Percentiles rank a stretch among this genome's conserved stretches.
These are phyloP conservation scores for Chimonanthus praecox DNA, from an alignment of 164 flowering plant genomes.

Conservation along the genomic window DNA sequence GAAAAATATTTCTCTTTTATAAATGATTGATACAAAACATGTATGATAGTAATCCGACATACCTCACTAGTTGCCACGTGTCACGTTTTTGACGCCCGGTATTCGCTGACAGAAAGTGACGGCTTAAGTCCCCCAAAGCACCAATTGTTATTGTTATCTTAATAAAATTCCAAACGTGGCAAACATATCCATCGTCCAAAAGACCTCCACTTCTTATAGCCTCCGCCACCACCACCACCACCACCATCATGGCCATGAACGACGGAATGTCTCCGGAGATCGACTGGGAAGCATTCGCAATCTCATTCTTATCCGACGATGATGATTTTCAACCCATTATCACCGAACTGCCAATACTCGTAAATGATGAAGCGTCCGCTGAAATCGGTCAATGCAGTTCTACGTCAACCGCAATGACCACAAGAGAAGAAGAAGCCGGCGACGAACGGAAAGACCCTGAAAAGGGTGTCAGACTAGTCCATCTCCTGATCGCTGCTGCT, in stretches of 20 bases:
- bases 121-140: no score
- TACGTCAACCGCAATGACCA: background rate
- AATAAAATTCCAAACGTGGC: no score
- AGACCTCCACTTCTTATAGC: slow-evolving; percentile 25
- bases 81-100: no score
- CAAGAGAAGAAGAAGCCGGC: slow-evolving; percentile 10
- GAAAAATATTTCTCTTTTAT: no score
- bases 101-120: no score
- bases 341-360: background rate
- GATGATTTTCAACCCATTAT: slow-evolving; percentile 37
- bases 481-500: slow-evolving; percentile 73
- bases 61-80: no score
- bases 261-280: slow-evolving; percentile 35
- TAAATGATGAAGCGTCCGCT: no score
- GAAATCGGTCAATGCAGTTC: background rate
- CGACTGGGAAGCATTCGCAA: slow-evolving; percentile 41
- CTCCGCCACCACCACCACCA: slow-evolving; percentile 2
- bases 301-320: slow-evolving; percentile 12
- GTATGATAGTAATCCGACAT: no score
- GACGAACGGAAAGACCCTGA: slow-evolving; percentile 20
- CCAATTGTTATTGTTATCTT: no score
- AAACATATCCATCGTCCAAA: no score
- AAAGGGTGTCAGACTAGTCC: slow-evolving; percentile 69
- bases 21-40: no score
- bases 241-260: slow-evolving; percentile 16